phyloP scores from a whole-genome alignment of 345 rosid species.

The Passiflora organensis region DNA sequence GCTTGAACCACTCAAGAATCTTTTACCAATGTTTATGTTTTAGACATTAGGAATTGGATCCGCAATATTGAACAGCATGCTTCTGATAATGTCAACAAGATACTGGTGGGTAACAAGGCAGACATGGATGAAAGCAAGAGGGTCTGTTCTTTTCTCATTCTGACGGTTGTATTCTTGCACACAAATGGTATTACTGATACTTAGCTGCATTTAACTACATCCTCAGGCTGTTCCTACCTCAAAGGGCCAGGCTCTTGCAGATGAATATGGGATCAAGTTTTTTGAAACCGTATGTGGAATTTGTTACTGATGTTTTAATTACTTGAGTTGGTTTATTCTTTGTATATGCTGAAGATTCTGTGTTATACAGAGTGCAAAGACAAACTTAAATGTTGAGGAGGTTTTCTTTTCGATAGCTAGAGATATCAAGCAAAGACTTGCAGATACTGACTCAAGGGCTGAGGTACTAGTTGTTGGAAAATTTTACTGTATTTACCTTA shows the following conservation, averaged over 20 bases:
- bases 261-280: constrained; percentile 92
- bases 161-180: background rate
- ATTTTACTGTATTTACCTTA: background rate
- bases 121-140: constrained; percentile 99
- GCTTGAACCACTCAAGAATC: too few relatives aligned
- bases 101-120: constrained; percentile 92
- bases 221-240: constrained; percentile 86
- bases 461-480: constrained; percentile 11
- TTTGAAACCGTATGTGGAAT: constrained; percentile 76
- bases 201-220: constrained; percentile 1
- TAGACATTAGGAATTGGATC: constrained; percentile 94
- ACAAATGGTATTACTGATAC: constrained; percentile 10
- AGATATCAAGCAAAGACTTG: constrained; percentile 24
- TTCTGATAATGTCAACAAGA: constrained; percentile 89
- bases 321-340: background rate
- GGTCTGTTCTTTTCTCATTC: constrained; percentile 28
- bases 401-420: constrained; percentile 27
- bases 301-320: background rate
- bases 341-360: constrained; percentile 3
- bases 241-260: constrained; percentile 97
- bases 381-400: constrained; percentile 28
- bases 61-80: constrained; percentile 96
- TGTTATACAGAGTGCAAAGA: constrained; percentile 21
- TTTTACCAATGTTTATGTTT: constrained; percentile 1
- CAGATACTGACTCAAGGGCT: constrained; percentile 22